Evolutionary conservation across 768 basidiomycete genomes (phyloP), one percentile per base, ranked within the genome.

Genomic region (Tylopilus balloui): DNA sequence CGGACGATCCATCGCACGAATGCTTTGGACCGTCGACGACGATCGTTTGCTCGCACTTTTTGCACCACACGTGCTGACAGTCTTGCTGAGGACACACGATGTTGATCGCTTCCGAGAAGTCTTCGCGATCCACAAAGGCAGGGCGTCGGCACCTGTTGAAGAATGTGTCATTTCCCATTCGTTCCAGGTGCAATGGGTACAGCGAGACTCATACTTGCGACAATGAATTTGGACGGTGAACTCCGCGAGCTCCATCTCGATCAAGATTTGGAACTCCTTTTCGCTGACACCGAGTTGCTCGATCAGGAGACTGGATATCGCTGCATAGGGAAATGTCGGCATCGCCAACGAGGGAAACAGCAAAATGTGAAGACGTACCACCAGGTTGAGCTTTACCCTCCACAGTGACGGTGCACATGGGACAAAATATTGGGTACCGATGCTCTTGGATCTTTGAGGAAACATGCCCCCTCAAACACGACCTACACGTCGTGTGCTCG

Each of bases 371-470:
- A n/a, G 41, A 51, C 70, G 52, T 61, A 72, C 73, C 66, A 38
- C 65, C 63, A n/a, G 68, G 67, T 14, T 60, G 56, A 12, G 28
- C 12, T 8, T 53, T 48, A 13, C 60, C 50, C 10, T 53, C 57
- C 25, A 65, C 59, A 14, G 69, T 61, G 13, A 45, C 35, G 6
- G 69, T 63, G 51, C 85, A 87, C 27, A 74, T 56, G 1, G 84
- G 85, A 61, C 84, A 86, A 12, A 76, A 58, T 25, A 86, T 77
- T 4, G 84, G 84, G 41, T 75, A 84, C 10, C 72, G 73, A 45
- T 72, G 73, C 31, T 80, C 78, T 14, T 69, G 67, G 17, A 86
- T 68, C 62, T 76, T 77, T 6, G 73, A 66, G 25, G 55, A 55
- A 12, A 77, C 65, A 43, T 78, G 74, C 4, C 51, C 53, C 46